Percentiles rank a stretch among this genome's conserved stretches.
These are phyloP conservation scores for Stephanodiscus triporus DNA, from an alignment of 108 stramenopile genomes.

Conservation along the genomic window DNA sequence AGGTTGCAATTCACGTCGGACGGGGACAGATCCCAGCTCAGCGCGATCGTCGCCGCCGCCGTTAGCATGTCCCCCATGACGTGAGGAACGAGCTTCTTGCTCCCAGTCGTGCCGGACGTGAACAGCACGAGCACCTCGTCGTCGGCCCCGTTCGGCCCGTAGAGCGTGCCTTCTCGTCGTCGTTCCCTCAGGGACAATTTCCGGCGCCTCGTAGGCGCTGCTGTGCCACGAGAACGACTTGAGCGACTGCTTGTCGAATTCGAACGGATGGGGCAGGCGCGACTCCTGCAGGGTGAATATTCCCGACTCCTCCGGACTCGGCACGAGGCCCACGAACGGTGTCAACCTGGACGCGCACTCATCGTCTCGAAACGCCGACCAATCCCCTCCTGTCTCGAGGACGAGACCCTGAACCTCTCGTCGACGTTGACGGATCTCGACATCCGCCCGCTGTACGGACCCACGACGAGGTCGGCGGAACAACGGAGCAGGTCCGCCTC, in stretches of 20 bases:
- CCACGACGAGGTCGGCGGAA: not conserved
- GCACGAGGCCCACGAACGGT: not conserved
- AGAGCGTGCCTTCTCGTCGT: not conserved
- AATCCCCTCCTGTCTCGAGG: not conserved
- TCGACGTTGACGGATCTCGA: not conserved
- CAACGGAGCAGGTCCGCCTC: constrained; percentile 34
- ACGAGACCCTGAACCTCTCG: not conserved
- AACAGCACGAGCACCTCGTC: constrained; percentile 61
- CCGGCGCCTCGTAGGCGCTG: no score
- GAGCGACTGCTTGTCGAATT: not conserved
- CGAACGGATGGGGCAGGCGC: not conserved
- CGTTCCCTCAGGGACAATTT: no score
- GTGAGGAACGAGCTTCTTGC: constrained; percentile 75
- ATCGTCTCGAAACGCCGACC: not conserved
- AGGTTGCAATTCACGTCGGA: constrained; percentile 71
- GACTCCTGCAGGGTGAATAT: not conserved
- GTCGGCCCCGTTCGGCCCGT: not conserved
- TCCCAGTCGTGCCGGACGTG: constrained; percentile 76
- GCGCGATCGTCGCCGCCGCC: constrained; percentile 58
- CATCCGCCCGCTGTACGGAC: not conserved
- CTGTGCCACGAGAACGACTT: no score
- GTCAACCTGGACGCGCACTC: not conserved
- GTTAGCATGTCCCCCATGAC: constrained; percentile 53
- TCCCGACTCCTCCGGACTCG: not conserved
- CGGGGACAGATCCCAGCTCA: constrained; percentile 57